Percentiles rank a stretch among this genome's conserved stretches.
phyloP scores from a whole-genome alignment of 2,329 filamentous ascomycete species.

The Thielaviopsis cerberus region DNA sequence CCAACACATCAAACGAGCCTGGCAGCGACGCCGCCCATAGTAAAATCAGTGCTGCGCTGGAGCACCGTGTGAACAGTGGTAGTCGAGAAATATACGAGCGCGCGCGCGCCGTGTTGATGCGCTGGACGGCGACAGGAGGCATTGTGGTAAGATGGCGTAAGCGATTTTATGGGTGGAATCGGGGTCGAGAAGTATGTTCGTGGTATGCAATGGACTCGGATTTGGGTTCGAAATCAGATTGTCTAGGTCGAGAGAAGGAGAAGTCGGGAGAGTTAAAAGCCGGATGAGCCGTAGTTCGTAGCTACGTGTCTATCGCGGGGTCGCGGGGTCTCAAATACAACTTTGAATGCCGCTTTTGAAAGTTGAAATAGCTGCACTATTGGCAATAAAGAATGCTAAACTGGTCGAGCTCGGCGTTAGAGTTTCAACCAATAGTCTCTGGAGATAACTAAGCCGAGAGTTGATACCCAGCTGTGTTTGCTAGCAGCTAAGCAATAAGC shows the following conservation, averaged over 20 bases:
- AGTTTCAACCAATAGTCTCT: not conserved
- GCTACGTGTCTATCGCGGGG: not conserved
- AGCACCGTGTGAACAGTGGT: constrained; percentile 62
- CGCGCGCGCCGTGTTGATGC: constrained; percentile 42
- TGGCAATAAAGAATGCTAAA: not conserved
- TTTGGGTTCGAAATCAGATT: not conserved
- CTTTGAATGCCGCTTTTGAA: not conserved
- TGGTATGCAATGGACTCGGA: not conserved
- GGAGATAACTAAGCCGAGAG: not conserved
- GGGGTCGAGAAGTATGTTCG: not conserved
- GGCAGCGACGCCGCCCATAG: constrained; percentile 58
- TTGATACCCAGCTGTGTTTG: not conserved
- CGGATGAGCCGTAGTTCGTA: not conserved
- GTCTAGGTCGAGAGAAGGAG: not conserved
- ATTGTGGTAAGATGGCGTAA: not conserved
- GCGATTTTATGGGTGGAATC: not conserved
- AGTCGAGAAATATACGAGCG: constrained; percentile 68
- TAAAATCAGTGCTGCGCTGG: constrained; percentile 35
- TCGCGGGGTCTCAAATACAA: not conserved
- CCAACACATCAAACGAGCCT: constrained; percentile 48
- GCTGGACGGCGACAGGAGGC: constrained; percentile 4
- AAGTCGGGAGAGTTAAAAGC: not conserved
- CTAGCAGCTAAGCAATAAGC: not conserved
- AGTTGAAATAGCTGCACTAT: not conserved
- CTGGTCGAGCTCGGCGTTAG: not conserved